A percentile compares a stretch with the other conserved stretches of the same genome.
phyloP scores from a whole-genome alignment of 306 rosid genomes.

The Begonia peltatifolia region DNA sequence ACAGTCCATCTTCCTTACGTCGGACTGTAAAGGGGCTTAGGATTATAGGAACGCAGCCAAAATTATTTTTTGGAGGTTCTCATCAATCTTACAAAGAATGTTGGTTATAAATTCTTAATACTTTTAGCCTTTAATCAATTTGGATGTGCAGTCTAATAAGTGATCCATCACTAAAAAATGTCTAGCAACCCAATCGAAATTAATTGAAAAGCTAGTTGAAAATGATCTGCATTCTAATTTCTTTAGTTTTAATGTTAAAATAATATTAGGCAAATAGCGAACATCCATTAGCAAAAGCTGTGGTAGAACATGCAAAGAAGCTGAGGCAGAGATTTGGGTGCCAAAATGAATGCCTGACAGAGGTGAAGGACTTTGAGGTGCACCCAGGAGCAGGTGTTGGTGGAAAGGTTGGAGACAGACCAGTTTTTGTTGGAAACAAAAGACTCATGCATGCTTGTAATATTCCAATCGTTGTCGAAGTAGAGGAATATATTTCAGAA shows the following conservation, averaged over 20 bases:
- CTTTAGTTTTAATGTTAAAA: neutral
- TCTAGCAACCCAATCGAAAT: no score
- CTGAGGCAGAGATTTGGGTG: conserved; percentile 43
- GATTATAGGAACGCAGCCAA: no score
- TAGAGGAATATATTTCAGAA: conserved; percentile 45
- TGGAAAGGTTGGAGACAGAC: conserved; percentile 54
- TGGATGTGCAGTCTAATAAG: neutral
- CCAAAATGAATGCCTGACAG: conserved; percentile 22
- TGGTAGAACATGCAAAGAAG: conserved; percentile 51
- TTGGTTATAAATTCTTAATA: no score
- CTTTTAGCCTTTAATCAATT: no score
- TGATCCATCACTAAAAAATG: neutral
- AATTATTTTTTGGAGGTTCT: no score
- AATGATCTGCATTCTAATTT: neutral
- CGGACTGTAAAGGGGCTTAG: no score
- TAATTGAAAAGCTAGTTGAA: no score
- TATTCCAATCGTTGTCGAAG: conserved; percentile 34
- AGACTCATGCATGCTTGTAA: conserved; percentile 47
- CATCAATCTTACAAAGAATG: no score
- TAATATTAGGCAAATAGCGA: conserved; percentile 48
- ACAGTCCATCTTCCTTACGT: no score
- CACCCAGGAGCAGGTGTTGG: conserved; percentile 64
- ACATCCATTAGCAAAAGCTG: conserved; percentile 78
- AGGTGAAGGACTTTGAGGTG: conserved; percentile 62
- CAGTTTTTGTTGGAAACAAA: conserved; percentile 64